Conservation (phyloP, 805 yeast genomes). For the Osmozyma mogii region DNA sequence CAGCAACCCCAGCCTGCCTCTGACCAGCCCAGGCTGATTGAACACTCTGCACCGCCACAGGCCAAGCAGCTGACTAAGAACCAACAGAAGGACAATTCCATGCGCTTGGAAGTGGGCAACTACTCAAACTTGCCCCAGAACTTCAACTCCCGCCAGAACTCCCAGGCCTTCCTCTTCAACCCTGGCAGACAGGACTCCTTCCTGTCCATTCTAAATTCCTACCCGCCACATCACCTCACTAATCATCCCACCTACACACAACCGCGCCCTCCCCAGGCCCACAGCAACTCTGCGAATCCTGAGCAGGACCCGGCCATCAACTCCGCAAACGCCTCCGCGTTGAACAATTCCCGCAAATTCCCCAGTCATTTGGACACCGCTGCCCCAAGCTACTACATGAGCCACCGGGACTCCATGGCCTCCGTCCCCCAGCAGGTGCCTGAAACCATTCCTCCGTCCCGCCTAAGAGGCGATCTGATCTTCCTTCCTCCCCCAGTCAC, state of each 20-base stretch:
- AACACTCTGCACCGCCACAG: background rate
- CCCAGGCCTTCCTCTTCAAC: constrained; percentile 17
- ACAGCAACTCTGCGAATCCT: too few relatives aligned
- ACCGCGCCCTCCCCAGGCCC: too few relatives aligned
- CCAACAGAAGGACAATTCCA: constrained; percentile 6
- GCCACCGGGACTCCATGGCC: constrained; percentile 12
- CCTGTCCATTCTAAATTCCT: constrained; percentile 17
- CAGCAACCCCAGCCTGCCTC: too few relatives aligned
- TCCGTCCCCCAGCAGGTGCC: constrained; percentile 5
- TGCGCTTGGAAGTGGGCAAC: constrained; percentile 6
- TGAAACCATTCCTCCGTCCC: constrained; percentile 6
- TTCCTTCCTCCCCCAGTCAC: constrained; percentile 29
- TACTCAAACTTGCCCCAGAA: constrained; percentile 5
- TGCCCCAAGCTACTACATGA: constrained; percentile 14
- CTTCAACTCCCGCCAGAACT: constrained; percentile 8
- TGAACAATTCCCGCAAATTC: background rate
- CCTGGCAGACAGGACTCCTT: constrained; percentile 24
- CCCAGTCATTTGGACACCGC: constrained; percentile 7
- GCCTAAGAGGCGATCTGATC: constrained; percentile 33
- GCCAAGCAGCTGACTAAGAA: too few relatives aligned
- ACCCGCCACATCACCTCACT: too few relatives aligned
- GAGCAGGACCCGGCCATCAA: too few relatives aligned
- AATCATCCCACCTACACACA: too few relatives aligned
- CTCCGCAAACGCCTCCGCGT: constrained; percentile 2
- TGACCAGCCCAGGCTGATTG: too few relatives aligned